Conservation (phyloP, 2,329 filamentous ascomycete species). For the Colletotrichum plurivorum region DNA sequence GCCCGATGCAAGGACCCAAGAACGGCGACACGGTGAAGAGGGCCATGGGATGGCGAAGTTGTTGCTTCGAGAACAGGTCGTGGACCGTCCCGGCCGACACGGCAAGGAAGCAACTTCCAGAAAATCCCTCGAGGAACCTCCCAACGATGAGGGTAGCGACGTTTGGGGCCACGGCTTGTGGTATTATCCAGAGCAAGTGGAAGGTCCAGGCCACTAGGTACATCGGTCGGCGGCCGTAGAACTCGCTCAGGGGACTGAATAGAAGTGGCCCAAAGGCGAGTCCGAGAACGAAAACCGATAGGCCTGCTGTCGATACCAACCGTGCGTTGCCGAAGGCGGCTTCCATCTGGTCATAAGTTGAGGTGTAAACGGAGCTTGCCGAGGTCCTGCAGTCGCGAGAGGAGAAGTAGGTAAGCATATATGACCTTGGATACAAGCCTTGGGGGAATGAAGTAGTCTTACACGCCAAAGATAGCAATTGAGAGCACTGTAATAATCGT, state of each 20-base stretch:
- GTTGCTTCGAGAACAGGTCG: slow-evolving; percentile 78
- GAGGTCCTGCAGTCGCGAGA: slow-evolving; percentile 71
- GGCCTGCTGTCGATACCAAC: slow-evolving; percentile 81
- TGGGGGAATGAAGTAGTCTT: too few species aligned
- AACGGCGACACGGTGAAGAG: slow-evolving; percentile 79
- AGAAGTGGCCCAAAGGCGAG: slow-evolving; percentile 73
- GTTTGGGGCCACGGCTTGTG: slow-evolving; percentile 84
- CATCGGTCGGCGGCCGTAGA: slow-evolving; percentile 87
- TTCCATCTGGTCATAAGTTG: slow-evolving; percentile 83
- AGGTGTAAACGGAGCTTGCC: slow-evolving; percentile 87
- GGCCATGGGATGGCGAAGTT: slow-evolving; percentile 86
- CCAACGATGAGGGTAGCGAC: slow-evolving; percentile 82
- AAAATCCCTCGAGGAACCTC: slow-evolving; percentile 82
- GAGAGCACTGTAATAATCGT: too few species aligned
- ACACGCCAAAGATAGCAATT: too few species aligned
- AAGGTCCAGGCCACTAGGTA: slow-evolving; percentile 82
- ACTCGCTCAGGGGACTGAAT: slow-evolving; percentile 76
- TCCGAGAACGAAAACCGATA: slow-evolving; percentile 87
- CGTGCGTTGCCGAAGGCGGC: slow-evolving; percentile 79
- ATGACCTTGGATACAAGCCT: too few species aligned
- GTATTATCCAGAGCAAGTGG: slow-evolving; percentile 85
- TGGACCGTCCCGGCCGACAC: slow-evolving; percentile 90
- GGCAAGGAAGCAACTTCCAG: slow-evolving; percentile 76
- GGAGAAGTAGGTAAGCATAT: too few species aligned
- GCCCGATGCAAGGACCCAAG: slow-evolving; percentile 71